phyloP scores from a whole-genome alignment of 2,329 filamentous ascomycete species.

The Botrytis tulipae region DNA sequence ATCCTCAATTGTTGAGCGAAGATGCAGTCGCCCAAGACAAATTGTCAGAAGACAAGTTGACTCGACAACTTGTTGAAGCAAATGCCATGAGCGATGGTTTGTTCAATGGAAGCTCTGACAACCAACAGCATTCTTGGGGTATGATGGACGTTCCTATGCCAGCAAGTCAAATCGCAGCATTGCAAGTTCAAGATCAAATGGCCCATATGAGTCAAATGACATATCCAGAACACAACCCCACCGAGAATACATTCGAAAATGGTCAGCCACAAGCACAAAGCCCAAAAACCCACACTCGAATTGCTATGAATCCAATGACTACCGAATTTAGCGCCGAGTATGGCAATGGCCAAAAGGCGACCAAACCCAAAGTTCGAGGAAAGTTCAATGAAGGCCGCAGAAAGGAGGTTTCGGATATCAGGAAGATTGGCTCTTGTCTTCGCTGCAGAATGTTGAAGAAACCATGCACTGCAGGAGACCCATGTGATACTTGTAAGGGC shows the following conservation, averaged over 20 bases:
- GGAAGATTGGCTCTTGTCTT: slow-evolving; percentile 64
- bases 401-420: slow-evolving; percentile 63
- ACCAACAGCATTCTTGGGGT: slow-evolving; percentile 33
- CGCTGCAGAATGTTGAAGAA: slow-evolving; percentile 65
- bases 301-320: slow-evolving; percentile 35
- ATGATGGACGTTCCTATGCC: slow-evolving; percentile 29
- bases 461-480: slow-evolving; percentile 62
- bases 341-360: slow-evolving; percentile 35
- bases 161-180: slow-evolving; percentile 12
- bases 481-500: slow-evolving; percentile 62
- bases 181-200: slow-evolving; percentile 12
- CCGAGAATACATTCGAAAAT: slow-evolving; percentile 23
- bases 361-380: slow-evolving; percentile 50
- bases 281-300: slow-evolving; percentile 25
- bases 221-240: slow-evolving; percentile 28
- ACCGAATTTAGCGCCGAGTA: slow-evolving; percentile 39
- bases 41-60: slow-evolving; percentile 27
- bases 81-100: slow-evolving; percentile 30
- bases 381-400: slow-evolving; percentile 58
- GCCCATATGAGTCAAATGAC: slow-evolving; percentile 24
- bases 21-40: slow-evolving; percentile 28
- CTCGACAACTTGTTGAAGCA: slow-evolving; percentile 31
- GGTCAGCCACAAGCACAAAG: slow-evolving; percentile 6
- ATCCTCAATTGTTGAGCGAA: slow-evolving; percentile 38
- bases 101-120: slow-evolving; percentile 23